Conservation (phyloP, 2,329 filamentous ascomycete genomes). For the Exophiala lecanii-corni region DNA sequence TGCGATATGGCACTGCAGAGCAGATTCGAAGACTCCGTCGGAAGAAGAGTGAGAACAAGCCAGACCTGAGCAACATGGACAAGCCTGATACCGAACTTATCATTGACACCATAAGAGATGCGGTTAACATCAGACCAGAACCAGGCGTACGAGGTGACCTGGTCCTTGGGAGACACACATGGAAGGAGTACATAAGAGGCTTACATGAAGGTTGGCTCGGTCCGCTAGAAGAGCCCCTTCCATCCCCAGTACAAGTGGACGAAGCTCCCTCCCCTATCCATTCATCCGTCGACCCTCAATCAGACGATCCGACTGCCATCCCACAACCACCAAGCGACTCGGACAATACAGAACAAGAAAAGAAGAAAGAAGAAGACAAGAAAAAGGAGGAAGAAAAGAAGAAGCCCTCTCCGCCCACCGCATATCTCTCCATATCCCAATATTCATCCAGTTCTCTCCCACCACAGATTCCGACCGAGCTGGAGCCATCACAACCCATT, state of each 20-base stretch:
- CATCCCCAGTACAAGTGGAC: conserved; percentile 19
- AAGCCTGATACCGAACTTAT: conserved; percentile 54
- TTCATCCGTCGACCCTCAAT: conserved; percentile 28
- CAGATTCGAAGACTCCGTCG: conserved; percentile 66
- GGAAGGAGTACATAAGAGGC: conserved; percentile 95
- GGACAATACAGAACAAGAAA: conserved; percentile 31
- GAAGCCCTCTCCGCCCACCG: conserved; percentile 57
- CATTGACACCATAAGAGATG: conserved; percentile 59
- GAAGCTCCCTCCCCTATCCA: conserved; percentile 26
- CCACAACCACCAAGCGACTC: conserved; percentile 20
- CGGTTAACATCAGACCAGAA: conserved; percentile 65
- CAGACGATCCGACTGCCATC: conserved; percentile 26
- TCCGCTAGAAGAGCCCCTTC: conserved; percentile 61
- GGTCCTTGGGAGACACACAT: conserved; percentile 83
- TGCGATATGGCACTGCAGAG: conserved; percentile 81
- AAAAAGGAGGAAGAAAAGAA: conserved; percentile 46
- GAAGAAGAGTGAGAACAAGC: conserved; percentile 55
- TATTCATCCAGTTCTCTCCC: conserved; percentile 67
- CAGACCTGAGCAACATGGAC: conserved; percentile 40
- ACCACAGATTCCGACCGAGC: conserved; percentile 59
- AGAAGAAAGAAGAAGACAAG: conserved; percentile 47
- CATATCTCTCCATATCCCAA: conserved; percentile 68
- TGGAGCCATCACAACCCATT: conserved; percentile 69
- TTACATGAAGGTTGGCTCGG: conserved; percentile 96
- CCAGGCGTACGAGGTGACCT: conserved; percentile 76